phyloP scores from a whole-genome alignment of 441 rosid species.

The Jatropha multifida region DNA sequence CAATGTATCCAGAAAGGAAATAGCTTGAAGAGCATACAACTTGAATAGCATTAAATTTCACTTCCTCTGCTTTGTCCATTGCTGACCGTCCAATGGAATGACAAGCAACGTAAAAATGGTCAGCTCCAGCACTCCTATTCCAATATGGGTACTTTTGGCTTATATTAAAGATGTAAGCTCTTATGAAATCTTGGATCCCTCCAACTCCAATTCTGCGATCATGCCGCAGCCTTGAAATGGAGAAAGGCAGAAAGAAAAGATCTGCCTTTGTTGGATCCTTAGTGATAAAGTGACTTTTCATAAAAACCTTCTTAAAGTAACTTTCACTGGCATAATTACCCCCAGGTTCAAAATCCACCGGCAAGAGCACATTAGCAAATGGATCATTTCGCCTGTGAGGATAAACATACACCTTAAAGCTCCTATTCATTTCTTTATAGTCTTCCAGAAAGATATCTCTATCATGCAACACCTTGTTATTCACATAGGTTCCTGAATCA shows the following conservation, averaged over 20 bases:
- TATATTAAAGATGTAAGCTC: constrained; percentile 46
- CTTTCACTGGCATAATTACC: constrained; percentile 72
- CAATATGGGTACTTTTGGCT: constrained; percentile 53
- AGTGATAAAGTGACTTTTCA: constrained; percentile 58
- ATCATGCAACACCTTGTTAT: constrained; percentile 48
- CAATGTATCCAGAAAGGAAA: constrained; percentile 45
- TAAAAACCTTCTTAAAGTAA: constrained; percentile 57
- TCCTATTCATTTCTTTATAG: constrained; percentile 56
- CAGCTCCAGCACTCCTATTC: constrained; percentile 58
- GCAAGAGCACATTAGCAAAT: constrained; percentile 53
- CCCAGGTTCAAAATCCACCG: constrained; percentile 47
- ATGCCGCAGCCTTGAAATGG: constrained; percentile 60
- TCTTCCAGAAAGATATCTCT: constrained; percentile 39
- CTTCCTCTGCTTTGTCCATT: constrained; percentile 43
- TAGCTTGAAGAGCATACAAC: constrained; percentile 67
- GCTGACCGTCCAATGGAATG: constrained; percentile 60
- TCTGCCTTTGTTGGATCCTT: constrained; percentile 52
- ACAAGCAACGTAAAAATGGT: constrained; percentile 66
- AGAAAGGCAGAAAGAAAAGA: constrained; percentile 67
- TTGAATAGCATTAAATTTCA: constrained; percentile 57
- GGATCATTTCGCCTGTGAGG: constrained; percentile 53
- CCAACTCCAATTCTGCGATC: constrained; percentile 43
- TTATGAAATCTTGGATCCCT: constrained; percentile 50
- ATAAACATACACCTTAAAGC: constrained; percentile 63
- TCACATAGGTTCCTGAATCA: constrained; percentile 44